These are phyloP conservation scores for Starmerella apis DNA, from an alignment of 805 yeast species.

Conservation along the genomic window DNA sequence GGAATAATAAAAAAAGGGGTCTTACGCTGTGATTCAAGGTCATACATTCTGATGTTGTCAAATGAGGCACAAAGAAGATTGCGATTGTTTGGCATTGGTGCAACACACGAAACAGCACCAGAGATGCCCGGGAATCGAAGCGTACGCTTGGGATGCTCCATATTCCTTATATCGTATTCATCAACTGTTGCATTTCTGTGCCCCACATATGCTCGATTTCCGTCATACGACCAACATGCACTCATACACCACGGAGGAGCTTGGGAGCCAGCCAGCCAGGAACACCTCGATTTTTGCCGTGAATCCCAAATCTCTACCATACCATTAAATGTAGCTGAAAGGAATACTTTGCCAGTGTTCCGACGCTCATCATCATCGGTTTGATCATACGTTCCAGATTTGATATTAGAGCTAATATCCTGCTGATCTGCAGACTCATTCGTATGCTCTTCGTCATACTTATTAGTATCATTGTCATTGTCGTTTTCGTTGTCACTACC, in stretches of 20 bases:
- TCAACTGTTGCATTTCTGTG: conserved; percentile 84
- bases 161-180: conserved; percentile 32
- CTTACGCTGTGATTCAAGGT: conserved; percentile 38
- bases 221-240: conserved; percentile 77
- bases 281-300: conserved; percentile 41
- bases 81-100: conserved; percentile 68
- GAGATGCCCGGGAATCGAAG: conserved; percentile 74
- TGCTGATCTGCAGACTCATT: too few relatives aligned
- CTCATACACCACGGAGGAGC: conserved; percentile 90
- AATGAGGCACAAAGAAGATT: conserved; percentile 79
- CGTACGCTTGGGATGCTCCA: conserved; percentile 43
- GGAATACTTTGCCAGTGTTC: conserved; percentile 38
- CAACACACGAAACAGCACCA: conserved; percentile 78
- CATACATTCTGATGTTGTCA: conserved; percentile 83
- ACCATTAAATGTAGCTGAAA: conserved; percentile 80
- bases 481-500: background rate
- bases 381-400: too few relatives aligned
- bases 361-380: background rate
- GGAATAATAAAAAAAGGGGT: conserved; percentile 84
- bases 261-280: conserved; percentile 45
- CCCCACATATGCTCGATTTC: conserved; percentile 70
- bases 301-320: conserved; percentile 72
- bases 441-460: background rate
- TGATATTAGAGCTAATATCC: too few relatives aligned
- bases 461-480: too few relatives aligned